Evolutionary conservation across 768 basidiomycete species (phyloP).

Genomic region (Cystobasidium onofrii): DNA sequence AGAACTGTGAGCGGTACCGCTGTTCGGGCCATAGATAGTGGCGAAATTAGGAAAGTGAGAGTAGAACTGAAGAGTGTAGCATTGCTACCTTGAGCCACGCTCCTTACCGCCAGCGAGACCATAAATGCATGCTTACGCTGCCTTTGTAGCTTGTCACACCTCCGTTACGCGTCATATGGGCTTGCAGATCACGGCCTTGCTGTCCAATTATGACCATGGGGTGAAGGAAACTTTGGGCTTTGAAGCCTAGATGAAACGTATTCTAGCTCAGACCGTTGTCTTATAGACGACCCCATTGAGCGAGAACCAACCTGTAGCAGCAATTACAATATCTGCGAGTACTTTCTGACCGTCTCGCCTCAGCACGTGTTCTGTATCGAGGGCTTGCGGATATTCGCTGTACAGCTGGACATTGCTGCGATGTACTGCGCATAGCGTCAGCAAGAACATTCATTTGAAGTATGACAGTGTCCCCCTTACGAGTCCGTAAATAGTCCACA

Average conservation of each 20-base stretch:
- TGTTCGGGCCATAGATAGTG: not conserved
- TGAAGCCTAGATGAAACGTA: slow-evolving; percentile 2
- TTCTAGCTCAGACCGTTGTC: not conserved
- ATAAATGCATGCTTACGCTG: slow-evolving; percentile 1
- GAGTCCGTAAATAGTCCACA: not conserved
- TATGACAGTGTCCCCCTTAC: not conserved
- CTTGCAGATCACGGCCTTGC: not conserved
- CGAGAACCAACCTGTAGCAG: not conserved
- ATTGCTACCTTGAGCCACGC: too few relatives aligned
- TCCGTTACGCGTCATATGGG: slow-evolving; percentile 5
- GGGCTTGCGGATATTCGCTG: not conserved
- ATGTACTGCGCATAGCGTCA: slow-evolving; percentile 20
- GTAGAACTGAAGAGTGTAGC: slow-evolving; percentile 7
- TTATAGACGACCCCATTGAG: not conserved
- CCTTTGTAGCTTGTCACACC: slow-evolving; percentile 12
- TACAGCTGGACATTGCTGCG: slow-evolving; percentile 4
- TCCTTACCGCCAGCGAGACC: too few relatives aligned
- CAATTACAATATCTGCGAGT: slow-evolving; percentile 3
- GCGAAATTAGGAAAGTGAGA: slow-evolving; percentile 18
- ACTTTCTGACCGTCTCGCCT: not conserved
- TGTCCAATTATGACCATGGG: not conserved
- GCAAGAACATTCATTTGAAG: too few relatives aligned
- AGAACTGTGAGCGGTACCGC: not conserved
- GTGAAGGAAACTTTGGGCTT: slow-evolving; percentile 5
- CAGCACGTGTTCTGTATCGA: not conserved